These are phyloP conservation scores for Amanita muscaria DNA, from an alignment of 768 basidiomycete genomes.

Conservation along the genomic window DNA sequence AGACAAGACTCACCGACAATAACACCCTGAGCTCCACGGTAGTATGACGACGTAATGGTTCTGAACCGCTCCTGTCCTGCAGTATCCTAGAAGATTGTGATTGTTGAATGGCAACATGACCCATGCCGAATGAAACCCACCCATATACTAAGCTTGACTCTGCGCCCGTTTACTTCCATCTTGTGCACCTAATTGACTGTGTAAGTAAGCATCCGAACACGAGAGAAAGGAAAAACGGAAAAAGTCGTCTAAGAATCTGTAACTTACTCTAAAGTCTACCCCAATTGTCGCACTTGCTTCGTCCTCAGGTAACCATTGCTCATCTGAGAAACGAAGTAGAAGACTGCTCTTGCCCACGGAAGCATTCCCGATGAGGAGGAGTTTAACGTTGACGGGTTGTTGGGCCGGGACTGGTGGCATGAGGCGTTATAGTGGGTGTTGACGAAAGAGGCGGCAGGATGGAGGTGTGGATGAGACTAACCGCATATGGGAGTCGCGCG, in stretches of 20 bases:
- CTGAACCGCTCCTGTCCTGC: constrained; percentile 96
- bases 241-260: too few species aligned
- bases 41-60: constrained; percentile 93
- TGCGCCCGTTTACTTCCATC: constrained; percentile 77
- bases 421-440: neutral
- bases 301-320: constrained; percentile 89
- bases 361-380: constrained; percentile 79
- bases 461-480: neutral
- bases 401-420: constrained; percentile 15
- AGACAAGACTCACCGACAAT: constrained; percentile 47
- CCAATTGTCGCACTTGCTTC: constrained; percentile 82
- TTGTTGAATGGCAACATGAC: too few species aligned
- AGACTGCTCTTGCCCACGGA: constrained; percentile 92
- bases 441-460: neutral
- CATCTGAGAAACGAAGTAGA: constrained; percentile 90
- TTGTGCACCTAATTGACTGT: constrained; percentile 57
- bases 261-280: constrained; percentile 72
- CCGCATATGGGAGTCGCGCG: too few species aligned
- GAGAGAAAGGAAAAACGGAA: too few species aligned
- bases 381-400: constrained; percentile 64
- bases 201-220: constrained; percentile 3
- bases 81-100: constrained; percentile 53
- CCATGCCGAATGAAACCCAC: constrained; percentile 33
- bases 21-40: constrained; percentile 80
- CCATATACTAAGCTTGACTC: constrained; percentile 95